phyloP scores from a whole-genome alignment of 768 basidiomycete species.

The Mycena galopus region DNA sequence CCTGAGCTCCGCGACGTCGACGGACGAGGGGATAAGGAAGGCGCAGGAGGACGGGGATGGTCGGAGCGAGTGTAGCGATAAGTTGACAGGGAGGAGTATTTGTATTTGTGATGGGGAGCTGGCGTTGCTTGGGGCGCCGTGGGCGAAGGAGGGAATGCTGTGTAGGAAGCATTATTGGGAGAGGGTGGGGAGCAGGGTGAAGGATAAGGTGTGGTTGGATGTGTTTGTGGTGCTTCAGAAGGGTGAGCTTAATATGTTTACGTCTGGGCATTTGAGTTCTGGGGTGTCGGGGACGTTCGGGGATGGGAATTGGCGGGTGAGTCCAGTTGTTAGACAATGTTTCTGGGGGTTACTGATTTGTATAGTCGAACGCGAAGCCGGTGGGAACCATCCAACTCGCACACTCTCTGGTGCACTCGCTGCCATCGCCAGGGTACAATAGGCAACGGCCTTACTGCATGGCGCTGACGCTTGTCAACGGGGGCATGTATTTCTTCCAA shows the following conservation, averaged over 20 bases:
- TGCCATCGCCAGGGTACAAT: constrained; percentile 94
- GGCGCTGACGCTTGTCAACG: constrained; percentile 89
- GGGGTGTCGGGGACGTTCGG: constrained; percentile 80
- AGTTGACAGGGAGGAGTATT: constrained; percentile 76
- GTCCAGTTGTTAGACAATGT: constrained; percentile 53
- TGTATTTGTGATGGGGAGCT: constrained; percentile 96
- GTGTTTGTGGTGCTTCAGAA: constrained; percentile 96
- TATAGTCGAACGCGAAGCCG: constrained; percentile 85
- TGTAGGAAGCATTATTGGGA: constrained; percentile 97
- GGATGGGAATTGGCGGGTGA: constrained; percentile 97
- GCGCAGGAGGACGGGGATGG: constrained; percentile 87
- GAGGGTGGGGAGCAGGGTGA: constrained; percentile 82
- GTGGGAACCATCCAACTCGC: constrained; percentile 89
- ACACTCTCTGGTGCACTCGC: constrained; percentile 89
- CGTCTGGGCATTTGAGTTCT: constrained; percentile 83
- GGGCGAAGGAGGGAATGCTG: constrained; percentile 99
- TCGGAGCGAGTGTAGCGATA: constrained; percentile 74
- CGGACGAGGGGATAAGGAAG: constrained; percentile 76
- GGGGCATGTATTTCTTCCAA: constrained; percentile 98
- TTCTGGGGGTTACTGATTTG: not conserved
- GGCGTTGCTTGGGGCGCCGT: constrained; percentile 94
- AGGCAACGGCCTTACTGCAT: constrained; percentile 93
- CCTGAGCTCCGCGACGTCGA: constrained; percentile 92
- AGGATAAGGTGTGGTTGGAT: constrained; percentile 92
- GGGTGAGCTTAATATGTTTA: constrained; percentile 96